A percentile compares a stretch with the other conserved stretches of the same genome.
Evolutionary conservation across 768 basidiomycete genomes (phyloP).

Genomic region (Mycena capillaripes): DNA sequence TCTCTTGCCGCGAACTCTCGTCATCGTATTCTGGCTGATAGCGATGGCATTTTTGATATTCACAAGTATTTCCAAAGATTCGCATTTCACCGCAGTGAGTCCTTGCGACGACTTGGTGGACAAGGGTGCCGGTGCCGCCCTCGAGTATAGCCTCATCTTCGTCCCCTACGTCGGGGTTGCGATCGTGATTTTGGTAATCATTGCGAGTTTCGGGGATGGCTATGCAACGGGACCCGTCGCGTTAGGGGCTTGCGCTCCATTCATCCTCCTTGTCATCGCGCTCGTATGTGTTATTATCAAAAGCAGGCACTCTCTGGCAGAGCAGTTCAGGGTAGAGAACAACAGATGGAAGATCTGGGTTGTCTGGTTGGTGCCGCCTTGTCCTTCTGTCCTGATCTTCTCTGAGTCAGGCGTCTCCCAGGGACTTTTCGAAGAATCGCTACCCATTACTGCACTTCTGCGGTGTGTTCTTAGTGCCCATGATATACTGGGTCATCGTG

Average conservation of each 20-base stretch:
- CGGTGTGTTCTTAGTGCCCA: slow-evolving; percentile 15
- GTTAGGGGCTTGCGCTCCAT: background rate
- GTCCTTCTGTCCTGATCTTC: background rate
- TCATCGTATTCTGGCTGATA: background rate
- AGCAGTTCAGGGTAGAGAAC: background rate
- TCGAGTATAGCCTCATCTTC: background rate
- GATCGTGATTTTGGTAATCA: background rate
- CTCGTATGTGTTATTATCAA: background rate
- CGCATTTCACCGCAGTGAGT: background rate
- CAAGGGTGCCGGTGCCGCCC: background rate
- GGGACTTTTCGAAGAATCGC: background rate
- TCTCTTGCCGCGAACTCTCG: background rate
- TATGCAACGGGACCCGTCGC: background rate
- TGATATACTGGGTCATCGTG: slow-evolving; percentile 16
- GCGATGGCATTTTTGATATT: background rate
- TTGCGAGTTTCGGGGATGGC: background rate
- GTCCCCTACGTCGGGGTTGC: too few relatives aligned
- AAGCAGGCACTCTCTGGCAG: background rate
- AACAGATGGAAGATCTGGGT: too few relatives aligned
- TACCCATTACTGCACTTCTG: slow-evolving; percentile 16
- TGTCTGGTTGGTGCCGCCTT: background rate
- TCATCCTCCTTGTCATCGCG: background rate
- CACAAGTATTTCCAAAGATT: background rate
- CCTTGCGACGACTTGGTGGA: background rate
- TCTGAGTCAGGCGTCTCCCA: background rate